Conservation (phyloP, 345 rosid genomes). For the Bruguiera parviflora region DNA sequence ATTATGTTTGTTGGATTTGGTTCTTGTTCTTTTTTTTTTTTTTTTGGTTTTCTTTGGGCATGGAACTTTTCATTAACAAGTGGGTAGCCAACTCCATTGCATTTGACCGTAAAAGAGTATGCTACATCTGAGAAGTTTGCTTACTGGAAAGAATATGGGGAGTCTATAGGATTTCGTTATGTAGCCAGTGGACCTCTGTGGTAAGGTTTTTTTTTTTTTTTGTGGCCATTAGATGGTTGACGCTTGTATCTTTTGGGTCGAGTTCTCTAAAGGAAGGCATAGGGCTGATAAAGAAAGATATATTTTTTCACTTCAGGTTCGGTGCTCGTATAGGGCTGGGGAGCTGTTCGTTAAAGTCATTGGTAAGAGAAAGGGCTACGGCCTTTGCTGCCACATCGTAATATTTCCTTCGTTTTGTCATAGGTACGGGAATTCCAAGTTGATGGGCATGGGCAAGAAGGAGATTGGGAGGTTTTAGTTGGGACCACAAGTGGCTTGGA, state of each 20-base stretch:
- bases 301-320: slow-evolving; percentile 45
- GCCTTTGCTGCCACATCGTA: slow-evolving; percentile 12
- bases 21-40: neutral
- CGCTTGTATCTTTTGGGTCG: neutral
- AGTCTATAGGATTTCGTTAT: slow-evolving; percentile 86
- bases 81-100: slow-evolving; percentile 80
- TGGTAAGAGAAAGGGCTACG: slow-evolving; percentile 67
- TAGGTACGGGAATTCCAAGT: neutral
- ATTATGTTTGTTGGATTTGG: neutral
- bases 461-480: no score
- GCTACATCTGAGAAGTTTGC: slow-evolving; percentile 90
- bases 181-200: slow-evolving; percentile 97
- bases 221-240: neutral
- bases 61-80: neutral
- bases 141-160: slow-evolving; percentile 93
- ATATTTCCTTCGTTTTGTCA: neutral
- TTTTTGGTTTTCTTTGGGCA: neutral
- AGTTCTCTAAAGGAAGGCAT: neutral
- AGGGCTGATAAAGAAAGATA: neutral
- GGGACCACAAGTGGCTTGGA: no score
- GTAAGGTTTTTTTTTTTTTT: slow-evolving; percentile 60
- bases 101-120: slow-evolving; percentile 91
- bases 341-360: slow-evolving; percentile 85
- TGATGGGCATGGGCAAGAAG: no score
- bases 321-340: slow-evolving; percentile 91